A percentile compares a stretch with the other conserved stretches of the same genome.
Evolutionary conservation across 2,329 filamentous ascomycete genomes (phyloP).

Genomic region (Gnomoniopsis smithogilvyi): DNA sequence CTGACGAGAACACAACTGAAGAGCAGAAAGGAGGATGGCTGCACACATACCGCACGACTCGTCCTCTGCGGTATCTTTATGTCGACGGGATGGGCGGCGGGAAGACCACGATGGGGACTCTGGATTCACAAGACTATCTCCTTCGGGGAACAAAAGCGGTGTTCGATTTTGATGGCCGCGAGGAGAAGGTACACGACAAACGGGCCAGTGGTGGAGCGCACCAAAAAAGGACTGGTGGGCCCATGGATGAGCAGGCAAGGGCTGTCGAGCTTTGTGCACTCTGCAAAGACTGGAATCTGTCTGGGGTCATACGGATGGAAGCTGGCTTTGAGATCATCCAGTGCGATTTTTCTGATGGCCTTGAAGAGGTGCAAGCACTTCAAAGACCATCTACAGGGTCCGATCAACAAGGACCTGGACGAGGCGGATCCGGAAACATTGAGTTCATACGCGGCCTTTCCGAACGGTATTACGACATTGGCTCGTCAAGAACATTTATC

Average conservation of each 20-base stretch:
- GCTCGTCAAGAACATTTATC: constrained; percentile 36
- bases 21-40: constrained; percentile 49
- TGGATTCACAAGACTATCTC: constrained; percentile 65
- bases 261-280: constrained; percentile 55
- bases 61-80: constrained; percentile 60
- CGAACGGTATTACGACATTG: constrained; percentile 44
- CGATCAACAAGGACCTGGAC: constrained; percentile 11
- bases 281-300: constrained; percentile 51
- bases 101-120: constrained; percentile 62
- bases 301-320: constrained; percentile 66
- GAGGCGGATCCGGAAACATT: constrained; percentile 30
- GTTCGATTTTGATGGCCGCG: background rate
- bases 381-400: constrained; percentile 23
- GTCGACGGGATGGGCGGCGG: constrained; percentile 68
- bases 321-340: constrained; percentile 68
- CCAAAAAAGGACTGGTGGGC: constrained; percentile 1
- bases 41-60: constrained; percentile 61
- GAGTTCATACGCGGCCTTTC: constrained; percentile 39
- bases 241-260: constrained; percentile 46
- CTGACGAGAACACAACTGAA: background rate
- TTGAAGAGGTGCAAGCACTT: constrained; percentile 34
- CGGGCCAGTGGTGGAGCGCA: too few species aligned
- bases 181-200: background rate
- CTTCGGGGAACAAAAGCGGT: constrained; percentile 41
- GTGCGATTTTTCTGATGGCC: constrained; percentile 53